Evolutionary conservation across 129 eudicot genomes (phyloP).

Genomic region (Cynara cardunculus): DNA sequence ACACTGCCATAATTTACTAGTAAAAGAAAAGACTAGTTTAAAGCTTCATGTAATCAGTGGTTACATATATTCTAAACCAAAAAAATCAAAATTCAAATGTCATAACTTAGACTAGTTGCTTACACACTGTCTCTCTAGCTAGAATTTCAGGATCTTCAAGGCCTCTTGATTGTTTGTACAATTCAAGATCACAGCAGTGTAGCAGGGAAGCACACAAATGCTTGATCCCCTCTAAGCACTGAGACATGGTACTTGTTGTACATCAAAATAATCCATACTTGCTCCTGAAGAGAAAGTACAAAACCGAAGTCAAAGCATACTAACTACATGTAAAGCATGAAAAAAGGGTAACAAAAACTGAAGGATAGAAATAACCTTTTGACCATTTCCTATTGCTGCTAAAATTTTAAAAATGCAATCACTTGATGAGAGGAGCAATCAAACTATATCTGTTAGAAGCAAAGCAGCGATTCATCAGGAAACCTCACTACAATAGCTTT

Average conservation of each 20-base stretch:
- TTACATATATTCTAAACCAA: not conserved
- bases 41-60: slow-evolving; percentile 4
- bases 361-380: slow-evolving; percentile 38
- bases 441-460: not conserved
- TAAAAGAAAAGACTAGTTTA: not conserved
- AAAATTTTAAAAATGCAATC: not conserved
- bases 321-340: not conserved
- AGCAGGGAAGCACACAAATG: slow-evolving; percentile 69
- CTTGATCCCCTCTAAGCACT: slow-evolving; percentile 84
- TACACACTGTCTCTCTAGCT: slow-evolving; percentile 95
- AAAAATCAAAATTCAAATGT: not conserved
- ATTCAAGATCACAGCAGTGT: slow-evolving; percentile 73
- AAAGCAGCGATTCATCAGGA: not conserved
- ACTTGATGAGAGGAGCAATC: slow-evolving; percentile 16
- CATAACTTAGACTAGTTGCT: slow-evolving; percentile 19
- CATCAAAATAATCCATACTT: slow-evolving; percentile 66
- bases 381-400: slow-evolving; percentile 48
- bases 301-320: slow-evolving; percentile 4
- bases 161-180: slow-evolving; percentile 62
- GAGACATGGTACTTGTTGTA: slow-evolving; percentile 69
- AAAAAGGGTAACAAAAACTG: not conserved
- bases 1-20: not conserved
- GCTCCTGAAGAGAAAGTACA: slow-evolving; percentile 19
- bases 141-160: slow-evolving; percentile 93
- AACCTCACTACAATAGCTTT: not conserved